Conservation (phyloP, 805 yeast genomes). For the Wickerhamomyces ciferrii region DNA sequence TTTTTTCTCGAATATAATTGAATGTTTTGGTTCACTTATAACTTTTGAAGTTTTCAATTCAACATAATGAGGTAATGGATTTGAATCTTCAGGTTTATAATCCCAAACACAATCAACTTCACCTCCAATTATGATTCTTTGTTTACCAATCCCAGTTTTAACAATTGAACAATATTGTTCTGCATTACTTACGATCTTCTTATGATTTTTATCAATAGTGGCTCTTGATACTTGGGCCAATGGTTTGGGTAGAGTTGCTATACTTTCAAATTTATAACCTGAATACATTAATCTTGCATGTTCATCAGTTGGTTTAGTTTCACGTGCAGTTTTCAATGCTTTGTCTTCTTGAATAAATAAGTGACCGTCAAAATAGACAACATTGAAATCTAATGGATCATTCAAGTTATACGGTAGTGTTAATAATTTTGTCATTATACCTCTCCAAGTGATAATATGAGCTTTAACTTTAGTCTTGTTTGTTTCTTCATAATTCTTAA, state of each 20-base stretch:
- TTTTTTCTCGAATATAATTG: constrained; percentile 67
- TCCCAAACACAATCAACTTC: constrained; percentile 93
- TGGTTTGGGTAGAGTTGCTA: constrained; percentile 72
- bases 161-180: constrained; percentile 83
- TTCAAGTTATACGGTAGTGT: constrained; percentile 56
- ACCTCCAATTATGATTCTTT: constrained; percentile 69
- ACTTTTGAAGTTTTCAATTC: constrained; percentile 74
- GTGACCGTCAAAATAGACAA: constrained; percentile 72
- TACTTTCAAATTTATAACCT: constrained; percentile 82
- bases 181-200: constrained; percentile 56
- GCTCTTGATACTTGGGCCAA: constrained; percentile 65
- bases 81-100: constrained; percentile 50
- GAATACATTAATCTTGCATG: constrained; percentile 45
- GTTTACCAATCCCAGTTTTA: constrained; percentile 75
- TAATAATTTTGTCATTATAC: constrained; percentile 71
- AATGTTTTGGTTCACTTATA: constrained; percentile 51
- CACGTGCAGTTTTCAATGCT: constrained; percentile 19
- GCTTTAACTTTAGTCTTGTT: constrained; percentile 40
- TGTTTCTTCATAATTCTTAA: constrained; percentile 49
- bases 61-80: constrained; percentile 60
- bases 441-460: constrained; percentile 81
- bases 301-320: constrained; percentile 19
- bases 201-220: constrained; percentile 61
- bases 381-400: constrained; percentile 55
- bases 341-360: constrained; percentile 48